A percentile compares a stretch with the other conserved stretches of the same genome.
Conservation (phyloP, 176 grass and related monocot genomes). For the Avena insularis region DNA sequence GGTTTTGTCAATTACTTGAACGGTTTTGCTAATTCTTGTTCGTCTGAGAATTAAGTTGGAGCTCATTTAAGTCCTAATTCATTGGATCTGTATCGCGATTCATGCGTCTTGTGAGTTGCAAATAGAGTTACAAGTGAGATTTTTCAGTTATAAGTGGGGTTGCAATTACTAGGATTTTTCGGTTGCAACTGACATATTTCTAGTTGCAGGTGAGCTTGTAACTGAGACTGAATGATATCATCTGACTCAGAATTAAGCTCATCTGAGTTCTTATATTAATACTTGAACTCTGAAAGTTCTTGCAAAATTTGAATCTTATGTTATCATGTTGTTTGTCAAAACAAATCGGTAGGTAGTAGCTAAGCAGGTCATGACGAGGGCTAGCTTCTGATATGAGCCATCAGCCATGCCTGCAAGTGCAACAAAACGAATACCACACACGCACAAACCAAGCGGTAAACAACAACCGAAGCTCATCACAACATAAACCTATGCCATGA, state of each 20-base stretch:
- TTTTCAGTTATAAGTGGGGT: too few relatives aligned
- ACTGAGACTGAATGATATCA: too few relatives aligned
- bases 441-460: constrained; percentile 2
- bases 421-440: constrained; percentile 30
- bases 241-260: too few relatives aligned
- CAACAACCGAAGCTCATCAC: neutral
- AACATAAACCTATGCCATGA: constrained; percentile 33
- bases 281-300: neutral
- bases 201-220: too few relatives aligned
- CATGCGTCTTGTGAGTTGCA: too few relatives aligned
- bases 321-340: neutral
- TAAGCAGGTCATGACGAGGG: constrained; percentile 35
- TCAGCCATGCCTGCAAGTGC: constrained; percentile 28
- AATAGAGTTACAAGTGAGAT: too few relatives aligned
- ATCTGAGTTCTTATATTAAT: neutral
- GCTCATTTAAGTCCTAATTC: too few relatives aligned
- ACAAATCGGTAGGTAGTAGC: neutral
- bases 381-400: constrained; percentile 33
- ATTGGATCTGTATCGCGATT: too few relatives aligned
- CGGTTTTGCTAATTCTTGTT: too few relatives aligned
- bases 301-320: neutral
- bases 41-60: too few relatives aligned
- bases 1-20: neutral
- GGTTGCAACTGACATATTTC: too few relatives aligned
- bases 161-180: too few relatives aligned